Evolutionary conservation across 345 rosid genomes (phyloP).

Genomic region (Fremontodendron californicum): DNA sequence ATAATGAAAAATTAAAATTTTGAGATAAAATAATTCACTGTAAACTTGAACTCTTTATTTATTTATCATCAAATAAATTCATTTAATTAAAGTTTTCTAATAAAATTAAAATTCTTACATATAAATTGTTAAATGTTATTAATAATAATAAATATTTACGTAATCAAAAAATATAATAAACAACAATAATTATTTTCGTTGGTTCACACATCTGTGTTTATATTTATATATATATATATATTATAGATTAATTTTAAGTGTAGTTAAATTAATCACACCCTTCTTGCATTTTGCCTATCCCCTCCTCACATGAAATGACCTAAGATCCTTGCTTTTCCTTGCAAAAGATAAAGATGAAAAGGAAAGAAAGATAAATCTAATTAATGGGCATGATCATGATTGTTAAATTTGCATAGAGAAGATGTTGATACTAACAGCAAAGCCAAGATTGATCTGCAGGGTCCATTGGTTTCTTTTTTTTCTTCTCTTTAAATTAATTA

Average conservation of each 20-base stretch:
- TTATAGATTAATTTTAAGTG: background rate
- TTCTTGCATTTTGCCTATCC: background rate
- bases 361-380: background rate
- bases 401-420: constrained; percentile 5
- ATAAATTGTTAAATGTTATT: no score
- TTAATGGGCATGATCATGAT: constrained; percentile 24
- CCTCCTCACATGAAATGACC: constrained; percentile 42
- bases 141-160: no score
- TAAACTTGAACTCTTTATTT: no score
- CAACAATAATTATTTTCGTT: no score
- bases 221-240: background rate
- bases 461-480: constrained; percentile 22
- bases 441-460: constrained; percentile 28
- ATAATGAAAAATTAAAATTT: no score
- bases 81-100: no score
- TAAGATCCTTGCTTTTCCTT: constrained; percentile 53
- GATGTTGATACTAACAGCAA: constrained; percentile 21
- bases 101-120: no score
- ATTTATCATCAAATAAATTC: no score
- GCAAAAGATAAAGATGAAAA: constrained; percentile 34
- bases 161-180: no score
- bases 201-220: no score
- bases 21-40: no score
- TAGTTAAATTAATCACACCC: background rate
- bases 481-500: background rate